Conservation (phyloP, 768 basidiomycete genomes). For the Panaeolus papilionaceus region DNA sequence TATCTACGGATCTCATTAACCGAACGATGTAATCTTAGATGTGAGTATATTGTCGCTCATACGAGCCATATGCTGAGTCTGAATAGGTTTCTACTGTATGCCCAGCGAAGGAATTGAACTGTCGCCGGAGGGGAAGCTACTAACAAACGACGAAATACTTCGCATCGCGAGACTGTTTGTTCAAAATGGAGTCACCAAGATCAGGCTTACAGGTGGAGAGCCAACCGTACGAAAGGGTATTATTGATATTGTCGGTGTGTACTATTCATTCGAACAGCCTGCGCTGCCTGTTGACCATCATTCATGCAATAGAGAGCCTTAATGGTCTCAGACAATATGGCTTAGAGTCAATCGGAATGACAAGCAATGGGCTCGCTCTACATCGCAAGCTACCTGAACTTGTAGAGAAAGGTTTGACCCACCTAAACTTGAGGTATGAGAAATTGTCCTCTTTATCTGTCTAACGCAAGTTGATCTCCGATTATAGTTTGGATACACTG, state of each 20-base stretch:
- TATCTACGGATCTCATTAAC: constrained; percentile 91
- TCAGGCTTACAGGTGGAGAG: constrained; percentile 88
- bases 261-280: neutral
- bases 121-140: constrained; percentile 69
- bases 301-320: constrained; percentile 55
- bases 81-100: constrained; percentile 92
- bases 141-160: constrained; percentile 79
- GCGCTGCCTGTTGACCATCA: neutral
- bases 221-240: constrained; percentile 85
- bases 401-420: constrained; percentile 75
- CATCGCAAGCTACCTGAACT: constrained; percentile 75
- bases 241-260: constrained; percentile 68
- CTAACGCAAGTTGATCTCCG: constrained; percentile 1
- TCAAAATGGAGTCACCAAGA: constrained; percentile 82
- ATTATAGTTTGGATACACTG: constrained; percentile 76
- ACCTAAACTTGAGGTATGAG: constrained; percentile 68
- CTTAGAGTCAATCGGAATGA: constrained; percentile 82
- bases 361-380: constrained; percentile 81
- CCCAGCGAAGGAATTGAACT: constrained; percentile 80
- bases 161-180: constrained; percentile 82
- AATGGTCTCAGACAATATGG: constrained; percentile 65
- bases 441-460: neutral
- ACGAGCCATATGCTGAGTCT: constrained; percentile 15
- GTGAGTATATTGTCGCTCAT: constrained; percentile 41
- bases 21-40: constrained; percentile 88